Percentiles rank a stretch among this genome's conserved stretches.
phyloP scores from a whole-genome alignment of 2,329 filamentous ascomycete species.

The Magnaporthiopsis incrustans region DNA sequence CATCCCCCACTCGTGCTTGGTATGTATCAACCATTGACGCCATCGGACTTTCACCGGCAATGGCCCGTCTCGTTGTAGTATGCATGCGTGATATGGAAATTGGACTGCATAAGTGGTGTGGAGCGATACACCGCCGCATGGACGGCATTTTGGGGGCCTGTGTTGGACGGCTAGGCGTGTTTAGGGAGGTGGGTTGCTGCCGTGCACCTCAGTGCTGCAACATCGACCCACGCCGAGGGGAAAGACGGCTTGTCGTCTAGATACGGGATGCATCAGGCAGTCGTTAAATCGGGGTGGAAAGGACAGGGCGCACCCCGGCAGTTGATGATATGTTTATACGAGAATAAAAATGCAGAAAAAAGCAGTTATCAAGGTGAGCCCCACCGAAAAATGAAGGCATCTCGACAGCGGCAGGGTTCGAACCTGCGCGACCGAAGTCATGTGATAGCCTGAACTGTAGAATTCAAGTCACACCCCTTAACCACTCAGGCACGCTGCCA shows the following conservation, averaged over 20 bases:
- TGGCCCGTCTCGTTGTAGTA: no score
- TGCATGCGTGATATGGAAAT: background rate
- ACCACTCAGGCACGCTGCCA: background rate
- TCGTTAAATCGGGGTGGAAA: no score
- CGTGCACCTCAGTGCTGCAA: background rate
- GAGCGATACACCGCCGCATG: no score
- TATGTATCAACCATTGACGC: no score
- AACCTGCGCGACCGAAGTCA: background rate
- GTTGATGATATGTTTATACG: background rate
- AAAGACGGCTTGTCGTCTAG: background rate
- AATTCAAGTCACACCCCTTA: background rate
- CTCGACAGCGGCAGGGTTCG: background rate
- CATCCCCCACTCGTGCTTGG: background rate
- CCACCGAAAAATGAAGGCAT: background rate
- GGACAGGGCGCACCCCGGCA: no score
- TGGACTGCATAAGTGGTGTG: background rate
- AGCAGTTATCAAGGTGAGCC: no score
- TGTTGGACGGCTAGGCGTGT: background rate
- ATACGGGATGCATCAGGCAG: background rate
- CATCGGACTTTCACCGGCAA: background rate
- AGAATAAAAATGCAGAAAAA: no score
- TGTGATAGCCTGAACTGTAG: background rate
- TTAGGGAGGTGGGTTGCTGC: background rate
- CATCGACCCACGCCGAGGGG: background rate
- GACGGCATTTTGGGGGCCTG: no score